Evolutionary conservation across 345 rosid genomes (phyloP), one percentile per base, ranked within the genome.

Genomic region (Corchorus capsularis): DNA sequence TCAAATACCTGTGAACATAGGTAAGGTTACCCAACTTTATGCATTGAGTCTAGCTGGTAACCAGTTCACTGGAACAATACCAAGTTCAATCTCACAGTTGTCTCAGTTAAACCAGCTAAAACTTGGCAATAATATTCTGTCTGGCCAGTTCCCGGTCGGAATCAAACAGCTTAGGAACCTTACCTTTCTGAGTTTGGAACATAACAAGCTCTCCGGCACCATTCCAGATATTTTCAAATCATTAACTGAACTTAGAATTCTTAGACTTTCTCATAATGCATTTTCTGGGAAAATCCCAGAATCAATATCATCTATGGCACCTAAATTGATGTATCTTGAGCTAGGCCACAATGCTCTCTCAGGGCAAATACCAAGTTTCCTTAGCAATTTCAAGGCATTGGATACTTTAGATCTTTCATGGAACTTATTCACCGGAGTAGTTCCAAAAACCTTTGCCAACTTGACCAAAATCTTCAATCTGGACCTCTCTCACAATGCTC

Each of bases 401-500:
- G 95, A 92, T 76, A 90, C 92, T 3, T 75, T 89, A 45, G 84
- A 94, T 83, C 89, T 94, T 68, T 90, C 97, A 0, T 69, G 81
- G 83, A 92, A 92, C 17, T 78, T 52, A 0, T 82, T 86, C 62
- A 13, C 84, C 0, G 94, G 94, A 16, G 71, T 77, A 0, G 83
- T 94, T 6, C 97, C 97, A 0, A 86, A 83, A 67, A 89, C 69
- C 72, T 87, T 94, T 63, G 81, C 79, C 10, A 92, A 92, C 70
- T 85, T 94, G 1, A 92, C 94, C n/a, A 94, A 92, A 72, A 89
- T 92, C 3, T 92, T 92, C 87, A 92, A 88, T 67, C 91, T 94
- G 49, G 85, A 92, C 67, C 93, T 93, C 57, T 84, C 97, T 4
- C 87, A 79, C 59, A 93, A 92, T 79, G 79, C 77, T 43, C 81